Evolutionary conservation across 108 stramenopile genomes (phyloP).

Genomic region (Skeletonema costatum): DNA sequence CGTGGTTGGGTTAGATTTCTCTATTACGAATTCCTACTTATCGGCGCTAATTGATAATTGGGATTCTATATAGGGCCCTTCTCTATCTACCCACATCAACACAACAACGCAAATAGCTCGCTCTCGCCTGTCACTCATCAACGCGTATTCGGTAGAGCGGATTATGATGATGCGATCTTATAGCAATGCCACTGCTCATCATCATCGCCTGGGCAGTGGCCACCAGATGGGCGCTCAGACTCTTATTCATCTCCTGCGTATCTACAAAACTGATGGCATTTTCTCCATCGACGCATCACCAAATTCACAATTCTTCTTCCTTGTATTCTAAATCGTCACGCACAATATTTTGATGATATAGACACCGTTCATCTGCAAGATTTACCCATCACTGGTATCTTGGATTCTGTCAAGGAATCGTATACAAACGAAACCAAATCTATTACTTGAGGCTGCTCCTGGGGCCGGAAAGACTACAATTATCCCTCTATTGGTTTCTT

Average conservation of each 20-base stretch:
- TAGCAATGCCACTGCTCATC: no score
- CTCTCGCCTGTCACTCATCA: no score
- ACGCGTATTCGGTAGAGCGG: no score
- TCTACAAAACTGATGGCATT: background rate
- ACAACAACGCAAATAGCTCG: no score
- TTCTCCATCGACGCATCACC: background rate
- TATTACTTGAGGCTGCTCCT: constrained; percentile 66
- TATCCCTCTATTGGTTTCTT: constrained; percentile 45
- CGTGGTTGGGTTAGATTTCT: no score
- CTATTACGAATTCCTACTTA: no score
- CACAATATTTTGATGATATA: constrained; percentile 10
- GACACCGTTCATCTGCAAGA: background rate
- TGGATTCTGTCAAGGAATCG: constrained; percentile 9
- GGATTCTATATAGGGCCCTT: no score
- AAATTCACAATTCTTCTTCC: background rate
- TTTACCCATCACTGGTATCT: constrained; percentile 17
- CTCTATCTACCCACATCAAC: no score
- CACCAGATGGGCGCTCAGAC: no score
- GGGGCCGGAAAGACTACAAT: constrained; percentile 77
- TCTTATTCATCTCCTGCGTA: background rate
- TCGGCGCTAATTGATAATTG: no score
- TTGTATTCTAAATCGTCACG: background rate
- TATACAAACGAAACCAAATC: constrained; percentile 35
- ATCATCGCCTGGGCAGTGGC: background rate
- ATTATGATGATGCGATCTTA: no score